Percentiles rank a stretch among this genome's conserved stretches.
Conservation (phyloP, 805 yeast genomes). For the Metschnikowia bowlesiae region DNA sequence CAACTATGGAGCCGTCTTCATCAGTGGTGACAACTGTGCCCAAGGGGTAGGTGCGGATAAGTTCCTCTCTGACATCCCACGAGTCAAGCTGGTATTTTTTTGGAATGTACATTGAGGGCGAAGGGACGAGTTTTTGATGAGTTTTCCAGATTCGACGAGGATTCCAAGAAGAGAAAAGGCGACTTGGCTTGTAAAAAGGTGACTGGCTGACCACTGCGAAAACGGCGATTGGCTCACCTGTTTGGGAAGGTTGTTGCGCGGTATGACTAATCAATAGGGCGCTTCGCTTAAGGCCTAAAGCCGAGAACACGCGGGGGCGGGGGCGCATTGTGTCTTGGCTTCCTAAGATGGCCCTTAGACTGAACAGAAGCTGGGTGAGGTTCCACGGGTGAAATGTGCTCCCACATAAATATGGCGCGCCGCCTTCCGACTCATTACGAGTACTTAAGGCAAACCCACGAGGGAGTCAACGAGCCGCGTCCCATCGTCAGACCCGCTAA, state of each 20-base stretch:
- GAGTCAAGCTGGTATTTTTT: conserved; percentile 25
- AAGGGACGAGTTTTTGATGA: neutral
- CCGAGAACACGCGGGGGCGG: neutral
- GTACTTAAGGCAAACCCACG: too few relatives aligned
- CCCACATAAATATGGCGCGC: too few relatives aligned
- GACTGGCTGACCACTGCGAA: neutral
- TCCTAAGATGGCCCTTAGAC: too few relatives aligned
- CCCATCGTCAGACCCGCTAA: too few relatives aligned
- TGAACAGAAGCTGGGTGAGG: too few relatives aligned
- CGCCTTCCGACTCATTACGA: too few relatives aligned
- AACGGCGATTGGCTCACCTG: neutral
- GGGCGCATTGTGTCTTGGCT: too few relatives aligned
- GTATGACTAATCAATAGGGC: neutral
- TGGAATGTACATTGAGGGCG: conserved; percentile 36
- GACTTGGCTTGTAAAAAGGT: neutral
- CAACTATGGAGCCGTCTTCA: conserved; percentile 39
- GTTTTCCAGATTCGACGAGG: neutral
- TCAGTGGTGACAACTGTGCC: conserved; percentile 45
- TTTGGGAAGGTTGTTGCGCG: conserved; percentile 3
- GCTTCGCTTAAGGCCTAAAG: neutral
- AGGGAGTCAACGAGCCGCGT: too few relatives aligned
- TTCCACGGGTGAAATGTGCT: too few relatives aligned
- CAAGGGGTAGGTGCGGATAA: conserved; percentile 47
- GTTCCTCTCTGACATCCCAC: conserved; percentile 34
- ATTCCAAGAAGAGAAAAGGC: neutral